Evolutionary conservation across 345 rosid genomes (phyloP), one percentile per base, ranked within the genome.

Genomic region (Microcos paniculata): DNA sequence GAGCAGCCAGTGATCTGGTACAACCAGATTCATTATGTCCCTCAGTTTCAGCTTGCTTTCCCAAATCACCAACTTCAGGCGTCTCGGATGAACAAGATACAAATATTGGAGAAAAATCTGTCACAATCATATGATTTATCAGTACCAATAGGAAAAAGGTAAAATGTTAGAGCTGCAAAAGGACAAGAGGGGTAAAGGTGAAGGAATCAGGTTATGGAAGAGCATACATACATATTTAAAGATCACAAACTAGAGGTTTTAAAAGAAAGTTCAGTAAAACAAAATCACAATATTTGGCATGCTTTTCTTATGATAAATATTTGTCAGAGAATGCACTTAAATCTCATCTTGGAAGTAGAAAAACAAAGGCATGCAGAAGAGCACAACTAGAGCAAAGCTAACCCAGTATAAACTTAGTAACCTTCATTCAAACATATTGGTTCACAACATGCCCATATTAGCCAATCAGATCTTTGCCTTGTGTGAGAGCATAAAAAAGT

Each of bases 11-110:
- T 49, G 82, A 73, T 82, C 80, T 78, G 42, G 80, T 76, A 55
- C 81, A 67, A 66, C 45, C 86, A 79, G 80, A 80, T 82, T 86
- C 98, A 79, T 84, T 77, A 61, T 74, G 81, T 38, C 49, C 84
- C 72, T 86, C 91, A 19, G 77, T 78, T 83, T 88, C 92, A 76
- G 71, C 83, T 33, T 83, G 84, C 81, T 82, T 82, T 65, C 90
- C 86, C 78, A 79, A 57, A 78, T 48, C 78, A 80, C 90, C 81
- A 71, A 64, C 77, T 76, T 82, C 83, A 76, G 81, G 84, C 68
- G 66, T 83, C 78, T 76, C 83, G 57, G 82, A 48, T 23, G 85
- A 79, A 77, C 81, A 75, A 56, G 87, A 76, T 8, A 76, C 80
- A 43, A 79, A 53, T 43, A 62, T 72, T 10, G 84, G 82, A 61